These are phyloP conservation scores for Chaetomidium leptoderma DNA, from an alignment of 495 filamentous ascomycete genomes.

Conservation along the genomic window DNA sequence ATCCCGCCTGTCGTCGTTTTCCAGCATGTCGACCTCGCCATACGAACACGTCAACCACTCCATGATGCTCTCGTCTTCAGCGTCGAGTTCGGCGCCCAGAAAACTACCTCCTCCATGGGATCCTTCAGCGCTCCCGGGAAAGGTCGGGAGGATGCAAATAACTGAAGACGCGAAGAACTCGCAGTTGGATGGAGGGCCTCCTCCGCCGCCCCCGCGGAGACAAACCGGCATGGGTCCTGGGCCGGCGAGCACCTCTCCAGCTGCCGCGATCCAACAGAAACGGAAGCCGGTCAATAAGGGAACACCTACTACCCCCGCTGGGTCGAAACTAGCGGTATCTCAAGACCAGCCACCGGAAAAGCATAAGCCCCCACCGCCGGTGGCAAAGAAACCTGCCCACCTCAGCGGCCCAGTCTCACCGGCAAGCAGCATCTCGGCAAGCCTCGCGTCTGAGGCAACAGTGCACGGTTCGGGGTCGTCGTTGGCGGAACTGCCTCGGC, in stretches of 20 bases:
- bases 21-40: slow-evolving; percentile 42
- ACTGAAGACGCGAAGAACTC: slow-evolving; percentile 30
- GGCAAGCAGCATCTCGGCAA: slow-evolving; percentile 24
- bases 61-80: slow-evolving; percentile 40
- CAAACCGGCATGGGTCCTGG: slow-evolving; percentile 29
- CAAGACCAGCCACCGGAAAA: slow-evolving; percentile 32
- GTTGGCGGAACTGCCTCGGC: slow-evolving; percentile 8
- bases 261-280: slow-evolving; percentile 8
- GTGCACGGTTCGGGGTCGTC: not conserved
- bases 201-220: slow-evolving; percentile 47
- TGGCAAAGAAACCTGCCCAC: slow-evolving; percentile 52
- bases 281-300: slow-evolving; percentile 25
- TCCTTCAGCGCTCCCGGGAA: slow-evolving; percentile 41
- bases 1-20: slow-evolving; percentile 44
- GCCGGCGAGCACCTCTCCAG: not conserved
- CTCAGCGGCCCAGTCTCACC: slow-evolving; percentile 40
- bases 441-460: slow-evolving; percentile 5
- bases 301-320: slow-evolving; percentile 32
- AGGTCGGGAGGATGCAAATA: slow-evolving; percentile 36
- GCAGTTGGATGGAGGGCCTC: slow-evolving; percentile 36
- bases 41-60: slow-evolving; percentile 48
- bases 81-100: slow-evolving; percentile 40
- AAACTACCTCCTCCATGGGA: slow-evolving; percentile 54
- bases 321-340: slow-evolving; percentile 28
- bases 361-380: slow-evolving; percentile 47